Evolutionary conservation across 495 filamentous ascomycete species (phyloP), one percentile per base, ranked within the genome.

Genomic region (Penicillium lagena): DNA sequence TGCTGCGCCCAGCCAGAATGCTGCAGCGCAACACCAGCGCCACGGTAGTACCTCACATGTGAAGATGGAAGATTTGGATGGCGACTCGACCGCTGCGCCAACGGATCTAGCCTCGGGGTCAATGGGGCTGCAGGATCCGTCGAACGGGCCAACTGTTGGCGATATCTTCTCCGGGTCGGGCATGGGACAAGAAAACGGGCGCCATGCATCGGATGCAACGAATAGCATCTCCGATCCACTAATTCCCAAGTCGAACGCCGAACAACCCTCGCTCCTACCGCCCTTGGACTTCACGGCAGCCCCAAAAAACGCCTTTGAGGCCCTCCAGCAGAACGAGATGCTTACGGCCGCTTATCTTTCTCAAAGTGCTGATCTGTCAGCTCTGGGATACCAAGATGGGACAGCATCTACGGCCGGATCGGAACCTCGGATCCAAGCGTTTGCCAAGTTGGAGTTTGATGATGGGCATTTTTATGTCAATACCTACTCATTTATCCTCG

Each of bases 391-490:
- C 40, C 62, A 65, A 22, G 63, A 71, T 53, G 55, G 55, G 32
- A 50, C 54, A 9, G 50, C 62, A 12, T 75, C 70, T 10, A 47
- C 64, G 13, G 54, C 63, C 11, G 71, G 70, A 2, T 75, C 72
- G 4, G 72, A 75, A 45, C 71, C 71, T 39, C 64, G 65, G 36
- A 76, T 78, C 35, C 68, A 75, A 54, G 83, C 80, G 27, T 87
- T 79, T 63, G 84, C 83, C 29, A 86, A 83, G 59, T 70, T 88
- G 27, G 75, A 79, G 50, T 86, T 88, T 58, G 70, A 76, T 31
- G 84, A 88, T 63, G 82, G 82, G 11, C 74, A 81, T 54, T 88
- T 83, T 56, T 86, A 85, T 56, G 80, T 85, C 70, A 85, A 78
- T 40, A 85, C 82, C 9, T 79, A 81, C 51, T 73, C 72, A 1